Conservation (phyloP, 1,284 basidiomycete genomes). For the Coniophora puteana region DNA sequence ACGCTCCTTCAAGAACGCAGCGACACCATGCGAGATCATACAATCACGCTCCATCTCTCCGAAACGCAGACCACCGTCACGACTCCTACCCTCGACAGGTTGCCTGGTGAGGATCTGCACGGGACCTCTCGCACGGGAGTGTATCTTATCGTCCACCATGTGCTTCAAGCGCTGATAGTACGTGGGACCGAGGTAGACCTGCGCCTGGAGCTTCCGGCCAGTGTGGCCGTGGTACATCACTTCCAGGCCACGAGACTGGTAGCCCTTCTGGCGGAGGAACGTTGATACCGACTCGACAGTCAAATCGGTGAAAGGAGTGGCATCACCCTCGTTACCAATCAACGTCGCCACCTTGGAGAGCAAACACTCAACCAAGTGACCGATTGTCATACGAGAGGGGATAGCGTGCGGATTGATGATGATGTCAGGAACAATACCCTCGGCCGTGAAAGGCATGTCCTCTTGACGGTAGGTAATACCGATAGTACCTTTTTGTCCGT, state of each 20-base stretch:
- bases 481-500: constrained; percentile 99
- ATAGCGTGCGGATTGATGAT: constrained; percentile 99
- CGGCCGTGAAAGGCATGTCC: constrained; percentile 98
- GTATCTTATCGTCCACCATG: constrained; percentile 99
- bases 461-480: constrained; percentile 99
- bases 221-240: constrained; percentile 99
- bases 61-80: constrained; percentile 98
- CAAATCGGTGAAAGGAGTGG: constrained; percentile 97
- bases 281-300: constrained; percentile 94
- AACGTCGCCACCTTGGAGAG: constrained; percentile 96
- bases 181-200: constrained; percentile 97
- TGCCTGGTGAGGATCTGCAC: constrained; percentile 98
- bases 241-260: constrained; percentile 95
- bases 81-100: constrained; percentile 98
- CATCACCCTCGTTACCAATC: constrained; percentile 95
- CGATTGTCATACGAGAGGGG: constrained; percentile 99
- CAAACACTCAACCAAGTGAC: constrained; percentile 98
- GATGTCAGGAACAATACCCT: constrained; percentile 95
- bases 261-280: constrained; percentile 80
- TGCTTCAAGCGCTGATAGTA: constrained; percentile 99
- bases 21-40: constrained; percentile 99
- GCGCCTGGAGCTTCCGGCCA: constrained; percentile 94
- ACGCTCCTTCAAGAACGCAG: constrained; percentile 94
- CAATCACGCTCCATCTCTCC: constrained; percentile 99
- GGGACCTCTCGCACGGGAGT: constrained; percentile 94